Evolutionary conservation across 2,329 filamentous ascomycete genomes (phyloP), one percentile per base, ranked within the genome.

Genomic region (Falciphora oryzae): DNA sequence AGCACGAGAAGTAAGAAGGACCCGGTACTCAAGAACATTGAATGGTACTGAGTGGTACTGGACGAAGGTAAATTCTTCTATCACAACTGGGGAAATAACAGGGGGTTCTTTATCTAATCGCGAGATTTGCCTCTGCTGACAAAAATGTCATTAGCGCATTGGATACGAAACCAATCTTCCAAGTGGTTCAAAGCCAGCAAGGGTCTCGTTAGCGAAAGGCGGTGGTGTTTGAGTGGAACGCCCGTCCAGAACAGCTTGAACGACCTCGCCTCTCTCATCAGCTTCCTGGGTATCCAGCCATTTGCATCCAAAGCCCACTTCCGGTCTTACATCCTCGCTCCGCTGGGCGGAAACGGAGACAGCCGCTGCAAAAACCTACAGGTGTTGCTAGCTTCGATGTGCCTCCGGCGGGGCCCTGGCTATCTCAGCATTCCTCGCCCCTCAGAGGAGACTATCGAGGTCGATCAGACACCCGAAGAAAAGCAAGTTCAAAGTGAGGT

Each of bases 161-260:
- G 32, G 32, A 61, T 61, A 16, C 59, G 59, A 14, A 61, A 61
- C 29, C 22, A n/a, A 7, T 18, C 31, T 25, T 38, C 59, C 31
- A 22, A 22, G 29, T 13, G 29, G 11, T 61, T 38, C 59, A 38
- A 61, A 28, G 59, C 59, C 10, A 31, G 29, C 59, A 35, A 38
- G 22, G 59, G 28, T 28, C 13, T 61, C 28, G 16, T 22, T 18
- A 38, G 29, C 29, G 29, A 61, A n/a, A 18, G 29, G 29, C 29
- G 83, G 13, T 85, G 83, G 83, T 84, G 81, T 66, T 73, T 84
- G 0, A 81, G 80, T 0, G 82, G 82, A 1, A 85, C 82, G 0
- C 83, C 83, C 0, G 80, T 85, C 29, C 83, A 85, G 65, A 85
- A 85, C 67, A 74, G 73, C 2, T 73, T 85, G 0, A 78, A 80